Percentiles rank a stretch among this genome's conserved stretches.
Conservation (phyloP, 2,329 filamentous ascomycete genomes). For the Microthyrium microscopicum region DNA sequence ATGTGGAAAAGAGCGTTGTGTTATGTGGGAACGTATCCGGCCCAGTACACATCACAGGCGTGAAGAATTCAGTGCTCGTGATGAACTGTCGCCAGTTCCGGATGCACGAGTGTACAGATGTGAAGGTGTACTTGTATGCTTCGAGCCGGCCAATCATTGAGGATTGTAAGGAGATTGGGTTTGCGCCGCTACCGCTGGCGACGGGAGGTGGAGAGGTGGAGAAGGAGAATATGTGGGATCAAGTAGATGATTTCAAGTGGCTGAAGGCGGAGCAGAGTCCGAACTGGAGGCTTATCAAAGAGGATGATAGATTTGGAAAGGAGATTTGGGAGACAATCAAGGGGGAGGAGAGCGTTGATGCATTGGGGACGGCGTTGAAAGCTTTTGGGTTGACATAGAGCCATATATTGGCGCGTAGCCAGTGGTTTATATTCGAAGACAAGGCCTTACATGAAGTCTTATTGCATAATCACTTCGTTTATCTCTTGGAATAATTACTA, state of each 20-base stretch:
- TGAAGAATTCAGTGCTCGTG: conserved; percentile 58
- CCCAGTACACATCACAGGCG: conserved; percentile 63
- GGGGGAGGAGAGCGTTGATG: too few species aligned
- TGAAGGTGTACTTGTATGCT: conserved; percentile 71
- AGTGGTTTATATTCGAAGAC: too few species aligned
- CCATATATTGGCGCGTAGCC: too few species aligned
- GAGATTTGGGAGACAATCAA: conserved; percentile 2
- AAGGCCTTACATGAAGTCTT: too few species aligned
- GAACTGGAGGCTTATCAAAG: conserved; percentile 62
- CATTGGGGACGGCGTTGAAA: background rate
- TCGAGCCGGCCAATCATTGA: conserved; percentile 85
- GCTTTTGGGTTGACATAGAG: too few species aligned
- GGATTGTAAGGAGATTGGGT: conserved; percentile 61
- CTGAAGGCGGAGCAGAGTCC: conserved; percentile 72
- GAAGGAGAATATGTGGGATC: conserved; percentile 42
- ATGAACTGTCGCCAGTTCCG: conserved; percentile 65
- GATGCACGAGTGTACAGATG: conserved; percentile 72
- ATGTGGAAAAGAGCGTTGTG: conserved; percentile 54
- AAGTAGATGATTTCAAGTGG: conserved; percentile 98
- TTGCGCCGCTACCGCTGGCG: conserved; percentile 51
- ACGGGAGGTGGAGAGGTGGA: conserved; percentile 1
- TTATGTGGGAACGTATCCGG: conserved; percentile 65
- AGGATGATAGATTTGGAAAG: conserved; percentile 29
- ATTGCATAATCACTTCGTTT: too few species aligned
- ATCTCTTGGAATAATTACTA: too few species aligned